Conservation (phyloP, 345 rosid species). For the Reutealis trisperma region DNA sequence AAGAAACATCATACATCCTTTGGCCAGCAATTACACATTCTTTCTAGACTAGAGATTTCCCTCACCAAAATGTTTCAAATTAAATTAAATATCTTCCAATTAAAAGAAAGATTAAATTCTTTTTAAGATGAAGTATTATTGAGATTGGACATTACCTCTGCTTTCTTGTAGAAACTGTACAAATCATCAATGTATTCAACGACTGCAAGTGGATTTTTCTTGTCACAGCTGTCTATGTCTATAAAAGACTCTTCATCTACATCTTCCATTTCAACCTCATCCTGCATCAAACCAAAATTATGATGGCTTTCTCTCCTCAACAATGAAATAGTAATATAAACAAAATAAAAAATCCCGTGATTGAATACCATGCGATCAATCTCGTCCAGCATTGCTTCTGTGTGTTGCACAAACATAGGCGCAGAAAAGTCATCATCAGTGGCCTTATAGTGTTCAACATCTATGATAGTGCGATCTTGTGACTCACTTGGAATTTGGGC, state of each 20-base stretch:
- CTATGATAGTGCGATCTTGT: constrained; percentile 44
- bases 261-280: constrained; percentile 90
- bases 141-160: constrained; percentile 54
- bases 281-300: constrained; percentile 39
- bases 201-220: constrained; percentile 71
- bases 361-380: constrained; percentile 79
- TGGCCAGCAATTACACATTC: too few relatives aligned
- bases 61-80: neutral
- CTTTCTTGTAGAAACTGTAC: constrained; percentile 61
- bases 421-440: constrained; percentile 55
- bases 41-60: neutral
- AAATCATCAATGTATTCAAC: constrained; percentile 80
- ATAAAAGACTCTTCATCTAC: constrained; percentile 47
- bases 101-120: too few relatives aligned
- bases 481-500: constrained; percentile 34
- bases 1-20: neutral
- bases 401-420: constrained; percentile 88
- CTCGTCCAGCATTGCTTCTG: constrained; percentile 86
- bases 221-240: constrained; percentile 77
- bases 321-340: neutral
- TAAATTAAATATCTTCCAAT: neutral
- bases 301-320: neutral
- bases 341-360: neutral
- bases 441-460: constrained; percentile 49
- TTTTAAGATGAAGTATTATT: neutral